Conservation (phyloP, 345 rosid genomes). For the Lumnitzera littorea region DNA sequence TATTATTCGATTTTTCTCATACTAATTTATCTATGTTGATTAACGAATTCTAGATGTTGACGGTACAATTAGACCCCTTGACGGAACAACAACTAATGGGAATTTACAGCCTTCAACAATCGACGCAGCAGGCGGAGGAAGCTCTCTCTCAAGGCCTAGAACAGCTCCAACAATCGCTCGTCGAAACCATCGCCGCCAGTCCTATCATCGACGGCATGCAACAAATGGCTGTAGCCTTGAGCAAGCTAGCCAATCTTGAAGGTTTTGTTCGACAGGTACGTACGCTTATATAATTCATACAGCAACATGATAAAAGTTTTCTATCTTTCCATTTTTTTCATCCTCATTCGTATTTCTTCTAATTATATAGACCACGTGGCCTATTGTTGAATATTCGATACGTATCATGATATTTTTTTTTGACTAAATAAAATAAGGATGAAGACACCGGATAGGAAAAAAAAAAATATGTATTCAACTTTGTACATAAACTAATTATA, state of each 20-base stretch:
- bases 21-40: background rate
- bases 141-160: constrained; percentile 88
- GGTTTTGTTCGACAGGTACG: constrained; percentile 94
- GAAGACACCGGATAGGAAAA: no score
- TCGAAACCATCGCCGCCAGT: constrained; percentile 63
- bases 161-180: constrained; percentile 88
- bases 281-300: background rate
- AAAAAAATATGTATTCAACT: background rate
- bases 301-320: no score
- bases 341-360: no score
- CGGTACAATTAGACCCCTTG: constrained; percentile 69
- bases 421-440: no score
- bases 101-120: constrained; percentile 82
- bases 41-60: constrained; percentile 52
- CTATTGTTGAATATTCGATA: no score
- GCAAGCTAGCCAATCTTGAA: constrained; percentile 87
- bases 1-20: no score
- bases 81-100: constrained; percentile 96
- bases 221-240: constrained; percentile 85
- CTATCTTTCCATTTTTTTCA: no score
- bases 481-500: no score
- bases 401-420: no score
- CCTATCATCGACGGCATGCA: constrained; percentile 68
- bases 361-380: no score
- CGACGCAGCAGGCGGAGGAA: constrained; percentile 93